Percentiles rank a stretch among this genome's conserved stretches.
Evolutionary conservation across 352 stramenopile species (phyloP).

Genomic region (Phytophthora crassamura): DNA sequence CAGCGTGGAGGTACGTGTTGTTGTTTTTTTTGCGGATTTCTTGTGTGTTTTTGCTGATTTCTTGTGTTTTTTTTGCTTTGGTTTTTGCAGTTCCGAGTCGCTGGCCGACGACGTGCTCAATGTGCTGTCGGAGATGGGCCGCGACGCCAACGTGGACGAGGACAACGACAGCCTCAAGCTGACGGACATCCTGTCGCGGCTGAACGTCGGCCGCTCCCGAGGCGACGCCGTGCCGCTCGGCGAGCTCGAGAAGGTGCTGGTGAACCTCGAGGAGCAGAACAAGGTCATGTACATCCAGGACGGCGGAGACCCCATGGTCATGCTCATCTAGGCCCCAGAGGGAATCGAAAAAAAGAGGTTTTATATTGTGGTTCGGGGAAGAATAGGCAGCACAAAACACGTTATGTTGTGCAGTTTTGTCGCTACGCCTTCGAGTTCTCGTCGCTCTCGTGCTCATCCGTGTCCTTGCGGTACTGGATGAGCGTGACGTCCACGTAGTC

Average conservation of each 20-base stretch:
- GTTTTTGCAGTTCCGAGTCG: conserved; percentile 52
- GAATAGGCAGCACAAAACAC: conserved; percentile 30
- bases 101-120: conserved; percentile 71
- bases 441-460: conserved; percentile 6
- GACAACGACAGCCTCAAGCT: conserved; percentile 74
- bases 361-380: conserved; percentile 43
- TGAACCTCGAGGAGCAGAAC: conserved; percentile 87
- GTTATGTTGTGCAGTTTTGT: conserved; percentile 27
- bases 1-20: conserved; percentile 65
- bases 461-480: conserved; percentile 64
- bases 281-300: conserved; percentile 92
- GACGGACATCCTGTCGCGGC: conserved; percentile 55
- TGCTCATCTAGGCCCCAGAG: conserved; percentile 76
- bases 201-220: conserved; percentile 57
- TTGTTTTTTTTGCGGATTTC: neutral
- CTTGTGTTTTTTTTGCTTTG: conserved; percentile 8
- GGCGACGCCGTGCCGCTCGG: conserved; percentile 42
- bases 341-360: conserved; percentile 25
- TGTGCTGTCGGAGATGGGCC: conserved; percentile 67
- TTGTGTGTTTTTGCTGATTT: conserved; percentile 6
- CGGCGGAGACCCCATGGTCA: conserved; percentile 79
- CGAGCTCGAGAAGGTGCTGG: conserved; percentile 77
- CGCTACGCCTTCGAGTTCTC: conserved; percentile 7
- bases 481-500: conserved; percentile 75
- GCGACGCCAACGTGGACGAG: conserved; percentile 55